These are phyloP conservation scores for Clausena lansium DNA, from an alignment of 345 rosid genomes.

Conservation along the genomic window DNA sequence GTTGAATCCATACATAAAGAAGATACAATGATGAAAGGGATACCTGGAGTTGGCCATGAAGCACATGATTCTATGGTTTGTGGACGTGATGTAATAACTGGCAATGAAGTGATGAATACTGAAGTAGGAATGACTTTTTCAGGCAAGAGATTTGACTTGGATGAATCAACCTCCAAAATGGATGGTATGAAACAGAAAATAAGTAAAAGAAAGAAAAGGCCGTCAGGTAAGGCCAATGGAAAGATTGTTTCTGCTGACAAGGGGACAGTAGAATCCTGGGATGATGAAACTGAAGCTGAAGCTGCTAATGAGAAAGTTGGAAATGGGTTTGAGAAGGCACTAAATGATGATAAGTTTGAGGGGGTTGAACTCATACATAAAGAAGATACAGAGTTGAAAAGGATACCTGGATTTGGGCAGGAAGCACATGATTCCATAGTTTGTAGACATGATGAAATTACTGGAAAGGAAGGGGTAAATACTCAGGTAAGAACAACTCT, in stretches of 20 bases:
- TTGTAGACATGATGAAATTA: slow-evolving; percentile 6
- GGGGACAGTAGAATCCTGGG: slow-evolving; percentile 24
- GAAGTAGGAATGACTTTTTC: slow-evolving; percentile 21
- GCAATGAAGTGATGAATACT: slow-evolving; percentile 19
- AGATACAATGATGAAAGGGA: background rate
- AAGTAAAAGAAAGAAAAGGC: slow-evolving; percentile 26
- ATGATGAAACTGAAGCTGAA: slow-evolving; percentile 53
- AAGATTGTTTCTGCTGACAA: slow-evolving; percentile 21
- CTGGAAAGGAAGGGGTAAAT: slow-evolving; percentile 19
- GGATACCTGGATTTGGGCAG: slow-evolving; percentile 19
- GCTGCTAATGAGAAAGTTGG: slow-evolving; percentile 49
- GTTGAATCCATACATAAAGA: slow-evolving; percentile 15
- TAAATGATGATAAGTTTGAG: slow-evolving; percentile 25
- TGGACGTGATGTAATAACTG: slow-evolving; percentile 11
- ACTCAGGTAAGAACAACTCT: slow-evolving; percentile 23
- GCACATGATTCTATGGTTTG: slow-evolving; percentile 4
- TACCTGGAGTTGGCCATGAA: slow-evolving; percentile 21
- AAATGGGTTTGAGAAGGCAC: slow-evolving; percentile 18
- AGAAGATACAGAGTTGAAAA: slow-evolving; percentile 8
- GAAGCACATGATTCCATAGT: slow-evolving; percentile 9
- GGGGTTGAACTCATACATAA: slow-evolving; percentile 12
- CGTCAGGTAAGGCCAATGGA: slow-evolving; percentile 27
- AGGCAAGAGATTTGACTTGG: slow-evolving; percentile 20
- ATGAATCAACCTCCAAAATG: slow-evolving; percentile 22
- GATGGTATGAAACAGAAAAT: slow-evolving; percentile 17